Evolutionary conservation across 371 early-diverging fungal species (phyloP), one percentile per base, ranked within the genome.

Genomic region (Mucor sp.): DNA sequence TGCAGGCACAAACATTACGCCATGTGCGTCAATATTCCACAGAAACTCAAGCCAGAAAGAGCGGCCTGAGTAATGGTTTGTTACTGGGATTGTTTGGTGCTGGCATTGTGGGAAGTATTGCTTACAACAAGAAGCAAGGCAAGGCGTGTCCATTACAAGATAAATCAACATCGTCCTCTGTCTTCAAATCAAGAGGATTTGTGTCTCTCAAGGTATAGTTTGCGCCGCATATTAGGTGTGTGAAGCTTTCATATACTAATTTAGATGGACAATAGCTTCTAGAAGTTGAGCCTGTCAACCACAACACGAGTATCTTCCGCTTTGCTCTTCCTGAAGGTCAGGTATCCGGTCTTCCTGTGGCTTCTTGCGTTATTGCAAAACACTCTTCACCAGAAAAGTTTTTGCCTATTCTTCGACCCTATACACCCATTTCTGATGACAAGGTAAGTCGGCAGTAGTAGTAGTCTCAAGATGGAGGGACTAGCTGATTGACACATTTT

Each of bases 401-500:
- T 41, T 74, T 85, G 55, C 80, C 86, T 57, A 84, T 90, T 28
- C 88, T 95, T 62, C 92, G 97, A 60, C 94, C 96, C 17, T 97
- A 97, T 85, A 97, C 98, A 14, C 98, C 98, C 3, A 89, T 91
- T 44, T 88, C 90, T 19, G 80, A 87, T 27, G 85, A 87, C 63
- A 86, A 91, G 48, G 82, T 77, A 71, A 74, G 59, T 44, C 15
- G 6, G 55, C 6, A 53, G 14, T 25, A 32, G 4, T 19, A 19
- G 19, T 17, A n/a, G n/a, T n/a, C n/a, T 17, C 0, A 1, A 44
- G 19, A 6, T 2, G 6, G 8, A 1, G 7, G 37, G 37, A 37
- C 14, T 12, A 37, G 37, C 11, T 19, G 8, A 44, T 7, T 47
- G 21, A 47, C 47, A 14, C 39, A 23, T 33, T 19, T 55, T 8